Conservation (phyloP, 192 early-diverging fungal genomes). For the Backusella tarrabulga region DNA sequence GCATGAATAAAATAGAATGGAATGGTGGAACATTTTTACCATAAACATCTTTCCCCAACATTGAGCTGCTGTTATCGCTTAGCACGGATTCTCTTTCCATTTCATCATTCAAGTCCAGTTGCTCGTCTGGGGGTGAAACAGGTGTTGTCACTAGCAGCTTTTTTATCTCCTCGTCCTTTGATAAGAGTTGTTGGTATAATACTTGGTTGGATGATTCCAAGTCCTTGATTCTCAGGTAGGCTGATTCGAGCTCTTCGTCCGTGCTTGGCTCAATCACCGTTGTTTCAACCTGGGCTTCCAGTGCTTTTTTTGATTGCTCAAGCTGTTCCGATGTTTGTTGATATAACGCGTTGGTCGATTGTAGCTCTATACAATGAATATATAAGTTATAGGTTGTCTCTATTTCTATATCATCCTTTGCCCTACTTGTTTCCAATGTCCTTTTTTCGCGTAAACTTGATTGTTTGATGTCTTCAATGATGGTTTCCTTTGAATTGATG, state of each 20-base stretch:
- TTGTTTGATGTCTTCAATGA: neutral
- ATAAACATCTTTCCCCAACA: neutral
- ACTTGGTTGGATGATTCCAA: neutral
- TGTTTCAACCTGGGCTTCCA: neutral
- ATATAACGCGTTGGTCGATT: neutral
- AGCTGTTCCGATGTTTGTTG: neutral
- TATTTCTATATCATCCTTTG: neutral
- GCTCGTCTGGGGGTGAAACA: slow-evolving; percentile 3
- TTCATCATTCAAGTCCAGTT: slow-evolving; percentile 6
- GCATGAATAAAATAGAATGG: neutral
- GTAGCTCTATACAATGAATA: neutral
- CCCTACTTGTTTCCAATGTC: neutral
- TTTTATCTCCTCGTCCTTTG: slow-evolving; percentile 10
- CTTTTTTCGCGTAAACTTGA: slow-evolving; percentile 17
- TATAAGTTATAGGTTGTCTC: neutral
- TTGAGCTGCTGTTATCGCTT: neutral
- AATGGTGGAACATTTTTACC: neutral
- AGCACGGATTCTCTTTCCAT: neutral
- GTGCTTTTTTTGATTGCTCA: neutral
- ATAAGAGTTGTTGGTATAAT: neutral
- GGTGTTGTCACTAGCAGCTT: slow-evolving; percentile 6
- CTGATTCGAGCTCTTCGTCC: neutral
- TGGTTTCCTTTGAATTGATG: neutral
- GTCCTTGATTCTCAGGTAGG: neutral
- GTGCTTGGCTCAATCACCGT: neutral